Evolutionary conservation across 2,329 filamentous ascomycete species (phyloP).

Genomic region (Alternaria triticina): DNA sequence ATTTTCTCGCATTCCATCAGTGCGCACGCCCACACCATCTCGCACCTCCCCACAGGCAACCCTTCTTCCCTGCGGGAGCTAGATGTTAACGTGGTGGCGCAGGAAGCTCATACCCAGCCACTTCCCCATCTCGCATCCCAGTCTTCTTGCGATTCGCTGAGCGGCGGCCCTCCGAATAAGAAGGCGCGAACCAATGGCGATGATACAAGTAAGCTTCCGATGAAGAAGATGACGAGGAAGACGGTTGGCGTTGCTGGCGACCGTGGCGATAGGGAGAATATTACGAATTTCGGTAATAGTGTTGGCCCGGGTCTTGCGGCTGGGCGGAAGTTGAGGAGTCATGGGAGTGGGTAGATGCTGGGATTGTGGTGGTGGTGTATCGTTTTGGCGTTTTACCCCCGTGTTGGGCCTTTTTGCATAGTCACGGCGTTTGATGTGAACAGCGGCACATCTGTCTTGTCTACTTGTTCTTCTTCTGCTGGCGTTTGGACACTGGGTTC

Average conservation of each 20-base stretch:
- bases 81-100: constrained; percentile 55
- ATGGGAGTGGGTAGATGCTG: constrained; percentile 27
- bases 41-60: constrained; percentile 29
- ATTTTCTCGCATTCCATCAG: constrained; percentile 35
- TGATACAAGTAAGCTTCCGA: constrained; percentile 51
- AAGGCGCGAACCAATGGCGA: constrained; percentile 48
- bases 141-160: constrained; percentile 35
- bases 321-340: constrained; percentile 50
- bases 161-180: constrained; percentile 50
- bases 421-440: neutral
- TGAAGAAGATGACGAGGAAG: constrained; percentile 50
- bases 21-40: constrained; percentile 26
- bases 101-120: constrained; percentile 40
- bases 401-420: neutral
- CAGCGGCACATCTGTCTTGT: neutral
- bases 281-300: constrained; percentile 50
- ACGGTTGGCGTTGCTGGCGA: constrained; percentile 50
- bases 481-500: neutral
- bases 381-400: neutral
- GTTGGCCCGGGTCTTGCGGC: constrained; percentile 45
- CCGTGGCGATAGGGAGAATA: constrained; percentile 49
- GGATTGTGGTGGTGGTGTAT: neutral
- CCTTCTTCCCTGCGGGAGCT: constrained; percentile 52
- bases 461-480: neutral
- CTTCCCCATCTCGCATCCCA: constrained; percentile 40